Evolutionary conservation across 1,139 yeast genomes (phyloP).

Genomic region (Suhomyces bokatorum): DNA sequence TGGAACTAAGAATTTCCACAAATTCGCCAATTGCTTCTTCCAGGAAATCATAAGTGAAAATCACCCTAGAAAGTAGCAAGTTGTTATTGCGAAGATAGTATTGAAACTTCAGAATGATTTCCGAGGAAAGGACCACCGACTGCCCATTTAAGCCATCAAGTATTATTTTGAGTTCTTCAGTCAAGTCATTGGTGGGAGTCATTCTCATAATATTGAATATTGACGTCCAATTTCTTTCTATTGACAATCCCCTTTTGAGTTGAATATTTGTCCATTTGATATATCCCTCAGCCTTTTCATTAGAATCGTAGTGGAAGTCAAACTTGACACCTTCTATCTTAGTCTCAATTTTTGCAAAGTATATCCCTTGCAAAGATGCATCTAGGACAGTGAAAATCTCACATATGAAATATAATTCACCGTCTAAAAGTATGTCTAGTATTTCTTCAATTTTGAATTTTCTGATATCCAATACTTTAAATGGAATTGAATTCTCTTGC

Average conservation of each 20-base stretch:
- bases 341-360: not conserved
- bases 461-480: not conserved
- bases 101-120: conserved; percentile 24
- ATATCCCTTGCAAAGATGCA: not conserved
- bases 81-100: conserved; percentile 33
- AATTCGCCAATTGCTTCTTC: conserved; percentile 16
- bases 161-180: conserved; percentile 26
- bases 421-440: not conserved
- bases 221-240: conserved; percentile 19
- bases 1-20: conserved; percentile 20
- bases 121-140: conserved; percentile 14
- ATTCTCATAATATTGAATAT: conserved; percentile 21
- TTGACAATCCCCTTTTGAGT: not conserved
- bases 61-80: conserved; percentile 30
- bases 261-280: conserved; percentile 22
- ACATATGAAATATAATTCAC: conserved; percentile 22
- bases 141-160: conserved; percentile 16
- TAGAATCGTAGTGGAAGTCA: conserved; percentile 32
- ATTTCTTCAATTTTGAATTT: not conserved
- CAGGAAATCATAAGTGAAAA: conserved; percentile 27
- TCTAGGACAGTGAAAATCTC: conserved; percentile 17
- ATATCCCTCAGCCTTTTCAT: conserved; percentile 35
- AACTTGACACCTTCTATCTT: conserved; percentile 18
- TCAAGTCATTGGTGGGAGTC: conserved; percentile 16
- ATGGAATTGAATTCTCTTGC: not conserved